A percentile compares a stretch with the other conserved stretches of the same genome.
Conservation (phyloP, 1,139 yeast genomes). For the Yamadazyma dendronema region DNA sequence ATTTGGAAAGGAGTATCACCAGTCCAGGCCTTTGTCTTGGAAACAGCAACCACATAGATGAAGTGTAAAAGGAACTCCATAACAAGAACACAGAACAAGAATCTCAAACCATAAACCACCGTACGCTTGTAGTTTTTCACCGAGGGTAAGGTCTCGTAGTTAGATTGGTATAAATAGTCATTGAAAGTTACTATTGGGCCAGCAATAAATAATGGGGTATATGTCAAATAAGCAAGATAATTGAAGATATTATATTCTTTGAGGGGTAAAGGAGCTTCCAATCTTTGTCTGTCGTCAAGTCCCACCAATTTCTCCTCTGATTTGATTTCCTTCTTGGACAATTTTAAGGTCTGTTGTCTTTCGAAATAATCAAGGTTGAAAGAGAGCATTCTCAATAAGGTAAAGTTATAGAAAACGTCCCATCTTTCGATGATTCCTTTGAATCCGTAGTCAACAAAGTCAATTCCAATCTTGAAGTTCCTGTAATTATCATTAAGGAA, state of each 20-base stretch:
- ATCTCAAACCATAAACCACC: constrained; percentile 61
- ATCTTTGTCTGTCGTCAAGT: constrained; percentile 64
- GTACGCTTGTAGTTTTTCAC: constrained; percentile 50
- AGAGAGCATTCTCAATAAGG: constrained; percentile 79
- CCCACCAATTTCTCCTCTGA: constrained; percentile 15
- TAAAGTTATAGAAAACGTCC: constrained; percentile 95
- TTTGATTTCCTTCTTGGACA: constrained; percentile 13
- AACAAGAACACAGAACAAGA: constrained; percentile 67
- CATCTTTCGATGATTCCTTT: constrained; percentile 82
- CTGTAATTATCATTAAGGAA: constrained; percentile 74
- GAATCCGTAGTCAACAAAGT: constrained; percentile 54
- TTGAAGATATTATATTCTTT: constrained; percentile 60
- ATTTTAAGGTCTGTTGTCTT: constrained; percentile 23
- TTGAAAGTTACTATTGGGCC: constrained; percentile 95
- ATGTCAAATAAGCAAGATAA: constrained; percentile 73
- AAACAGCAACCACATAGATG: constrained; percentile 91
- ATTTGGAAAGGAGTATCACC: constrained; percentile 90
- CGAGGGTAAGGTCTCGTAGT: constrained; percentile 37
- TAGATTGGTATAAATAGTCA: constrained; percentile 78
- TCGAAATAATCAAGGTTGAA: constrained; percentile 75
- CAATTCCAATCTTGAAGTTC: constrained; percentile 50
- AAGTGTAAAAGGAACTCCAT: constrained; percentile 90
- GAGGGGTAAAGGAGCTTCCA: constrained; percentile 60
- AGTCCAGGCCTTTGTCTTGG: constrained; percentile 85
- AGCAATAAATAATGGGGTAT: constrained; percentile 88